Evolutionary conservation across 2,329 filamentous ascomycete species (phyloP).

Genomic region (Tolypocladium endophyticum): DNA sequence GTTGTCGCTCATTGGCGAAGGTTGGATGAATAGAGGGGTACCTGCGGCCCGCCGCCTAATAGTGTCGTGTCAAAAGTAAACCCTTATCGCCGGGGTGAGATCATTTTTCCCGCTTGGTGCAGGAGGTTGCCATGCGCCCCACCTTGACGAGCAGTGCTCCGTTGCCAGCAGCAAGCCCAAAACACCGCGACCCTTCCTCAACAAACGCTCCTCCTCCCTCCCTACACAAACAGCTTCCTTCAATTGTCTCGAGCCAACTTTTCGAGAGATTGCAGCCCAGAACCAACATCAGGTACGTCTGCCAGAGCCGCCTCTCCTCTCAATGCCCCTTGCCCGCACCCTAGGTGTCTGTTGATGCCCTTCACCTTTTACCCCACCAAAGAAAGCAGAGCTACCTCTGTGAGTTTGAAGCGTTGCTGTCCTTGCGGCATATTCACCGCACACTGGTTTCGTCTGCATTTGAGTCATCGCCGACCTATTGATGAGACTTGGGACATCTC

Average conservation of each 20-base stretch:
- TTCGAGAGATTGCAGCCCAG: neutral
- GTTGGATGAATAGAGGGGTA: slow-evolving; percentile 1
- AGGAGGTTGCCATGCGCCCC: neutral
- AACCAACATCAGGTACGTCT: neutral
- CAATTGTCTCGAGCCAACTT: neutral
- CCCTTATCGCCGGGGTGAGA: slow-evolving; percentile 6
- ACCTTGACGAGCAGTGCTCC: neutral
- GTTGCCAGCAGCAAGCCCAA: neutral
- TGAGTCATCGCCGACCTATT: neutral
- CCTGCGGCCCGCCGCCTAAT: neutral
- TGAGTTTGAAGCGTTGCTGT: neutral
- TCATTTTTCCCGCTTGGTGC: slow-evolving; percentile 9
- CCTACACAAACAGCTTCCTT: neutral
- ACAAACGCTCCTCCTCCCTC: neutral
- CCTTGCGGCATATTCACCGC: slow-evolving; percentile 1
- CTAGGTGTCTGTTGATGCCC: neutral
- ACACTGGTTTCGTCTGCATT: neutral
- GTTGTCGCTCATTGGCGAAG: neutral
- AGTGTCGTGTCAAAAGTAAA: slow-evolving; percentile 1
- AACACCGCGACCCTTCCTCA: neutral
- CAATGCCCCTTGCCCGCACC: neutral
- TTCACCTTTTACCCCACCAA: slow-evolving; percentile 3
- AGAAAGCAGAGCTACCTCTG: slow-evolving; percentile 9
- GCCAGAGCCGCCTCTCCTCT: neutral
- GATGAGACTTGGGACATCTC: neutral